Evolutionary conservation across 805 yeast species (phyloP).

Genomic region (Lachancea nothofagi): DNA sequence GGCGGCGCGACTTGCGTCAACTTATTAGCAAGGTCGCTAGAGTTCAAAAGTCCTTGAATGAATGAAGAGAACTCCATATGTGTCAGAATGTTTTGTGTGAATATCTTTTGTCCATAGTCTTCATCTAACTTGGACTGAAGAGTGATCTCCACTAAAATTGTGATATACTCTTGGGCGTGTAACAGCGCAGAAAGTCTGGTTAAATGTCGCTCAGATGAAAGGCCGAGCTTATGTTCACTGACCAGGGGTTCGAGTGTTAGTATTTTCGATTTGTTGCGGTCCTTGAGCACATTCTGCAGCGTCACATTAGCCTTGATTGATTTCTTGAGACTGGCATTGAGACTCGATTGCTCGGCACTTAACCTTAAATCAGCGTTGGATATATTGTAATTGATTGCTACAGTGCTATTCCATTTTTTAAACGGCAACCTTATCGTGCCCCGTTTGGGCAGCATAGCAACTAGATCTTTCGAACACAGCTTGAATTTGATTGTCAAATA

Average conservation of each 20-base stretch:
- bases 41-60: slow-evolving; percentile 12
- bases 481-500: no score
- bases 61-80: slow-evolving; percentile 13
- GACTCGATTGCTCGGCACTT: not conserved
- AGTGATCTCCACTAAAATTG: slow-evolving; percentile 12
- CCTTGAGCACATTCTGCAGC: not conserved
- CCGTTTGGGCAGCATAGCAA: slow-evolving; percentile 5
- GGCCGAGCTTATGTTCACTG: not conserved
- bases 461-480: not conserved
- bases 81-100: slow-evolving; percentile 10
- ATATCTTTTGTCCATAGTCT: slow-evolving; percentile 4
- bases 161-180: slow-evolving; percentile 7
- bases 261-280: not conserved
- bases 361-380: not conserved
- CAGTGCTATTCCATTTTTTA: slow-evolving; percentile 14
- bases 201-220: not conserved
- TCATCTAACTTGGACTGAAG: slow-evolving; percentile 7
- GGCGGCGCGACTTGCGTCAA: slow-evolving; percentile 14
- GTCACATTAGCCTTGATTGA: not conserved
- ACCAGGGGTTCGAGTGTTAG: not conserved
- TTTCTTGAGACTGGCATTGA: not conserved
- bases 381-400: slow-evolving; percentile 2
- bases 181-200: slow-evolving; percentile 2
- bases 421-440: slow-evolving; percentile 1
- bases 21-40: slow-evolving; percentile 4